A percentile compares a stretch with the other conserved stretches of the same genome.
These are phyloP conservation scores for Citrus cavaleriei DNA, from an alignment of 345 rosid genomes.

Conservation along the genomic window DNA sequence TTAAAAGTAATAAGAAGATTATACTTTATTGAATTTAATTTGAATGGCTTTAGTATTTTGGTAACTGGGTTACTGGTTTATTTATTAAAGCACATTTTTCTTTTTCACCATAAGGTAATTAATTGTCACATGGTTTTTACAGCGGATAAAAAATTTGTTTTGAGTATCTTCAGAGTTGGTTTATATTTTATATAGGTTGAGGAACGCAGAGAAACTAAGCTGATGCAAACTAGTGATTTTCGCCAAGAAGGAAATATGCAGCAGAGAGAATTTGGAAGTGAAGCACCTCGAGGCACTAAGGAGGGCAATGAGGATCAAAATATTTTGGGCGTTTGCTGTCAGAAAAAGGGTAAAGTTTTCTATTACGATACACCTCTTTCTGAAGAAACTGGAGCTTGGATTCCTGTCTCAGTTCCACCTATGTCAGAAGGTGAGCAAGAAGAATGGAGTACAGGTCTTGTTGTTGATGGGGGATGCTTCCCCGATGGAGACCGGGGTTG, in stretches of 20 bases:
- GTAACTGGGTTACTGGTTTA: not conserved
- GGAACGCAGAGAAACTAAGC: slow-evolving; percentile 2
- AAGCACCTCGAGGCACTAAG: slow-evolving; percentile 1
- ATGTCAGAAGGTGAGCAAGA: slow-evolving; percentile 17
- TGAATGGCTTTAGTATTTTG: not conserved
- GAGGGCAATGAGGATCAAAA: not conserved
- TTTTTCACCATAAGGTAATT: not conserved
- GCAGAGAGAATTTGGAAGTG: not conserved
- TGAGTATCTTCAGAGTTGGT: not conserved
- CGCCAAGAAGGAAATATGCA: slow-evolving; percentile 4
- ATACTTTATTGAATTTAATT: not conserved
- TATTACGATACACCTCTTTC: slow-evolving; percentile 28
- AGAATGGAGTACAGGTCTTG: slow-evolving; percentile 21
- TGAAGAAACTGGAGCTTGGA: slow-evolving; percentile 31
- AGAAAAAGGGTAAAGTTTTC: slow-evolving; percentile 17
- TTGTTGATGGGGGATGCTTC: slow-evolving; percentile 22
- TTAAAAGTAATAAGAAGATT: not conserved
- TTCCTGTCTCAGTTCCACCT: slow-evolving; percentile 28
- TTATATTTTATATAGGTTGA: slow-evolving; percentile 3
- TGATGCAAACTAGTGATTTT: slow-evolving; percentile 2
- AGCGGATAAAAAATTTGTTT: not conserved
- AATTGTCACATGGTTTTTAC: not conserved
- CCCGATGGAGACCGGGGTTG: slow-evolving; percentile 22
- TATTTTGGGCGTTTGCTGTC: not conserved
- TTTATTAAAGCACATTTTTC: not conserved